A percentile compares a stretch with the other conserved stretches of the same genome.
These are phyloP conservation scores for Kwoniella shivajii DNA, from an alignment of 1,284 basidiomycete species.

Conservation along the genomic window DNA sequence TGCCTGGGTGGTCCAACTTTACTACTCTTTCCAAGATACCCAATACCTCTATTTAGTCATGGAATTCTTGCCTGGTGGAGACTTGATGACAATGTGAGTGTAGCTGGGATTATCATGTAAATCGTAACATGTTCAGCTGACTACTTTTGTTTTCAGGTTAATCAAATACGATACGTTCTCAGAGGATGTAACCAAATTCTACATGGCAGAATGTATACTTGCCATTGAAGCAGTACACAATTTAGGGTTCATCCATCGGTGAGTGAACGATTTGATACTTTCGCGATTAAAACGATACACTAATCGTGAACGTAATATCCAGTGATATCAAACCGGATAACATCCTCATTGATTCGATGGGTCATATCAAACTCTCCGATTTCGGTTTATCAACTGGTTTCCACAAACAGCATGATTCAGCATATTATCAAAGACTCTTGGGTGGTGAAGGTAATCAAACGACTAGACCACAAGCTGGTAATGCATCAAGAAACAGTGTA, in stretches of 20 bases:
- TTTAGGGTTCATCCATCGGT: slow-evolving; percentile 98
- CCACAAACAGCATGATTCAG: slow-evolving; percentile 91
- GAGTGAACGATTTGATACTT: slow-evolving; percentile 33
- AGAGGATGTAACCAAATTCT: slow-evolving; percentile 97
- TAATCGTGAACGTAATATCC: too few relatives aligned
- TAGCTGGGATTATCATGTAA: neutral
- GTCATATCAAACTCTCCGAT: slow-evolving; percentile 93
- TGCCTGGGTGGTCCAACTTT: slow-evolving; percentile 94
- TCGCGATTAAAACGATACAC: neutral
- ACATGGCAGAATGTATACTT: slow-evolving; percentile 97
- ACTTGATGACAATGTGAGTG: slow-evolving; percentile 74
- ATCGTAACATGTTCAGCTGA: neutral
- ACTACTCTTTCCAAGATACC: slow-evolving; percentile 98
- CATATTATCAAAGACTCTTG: slow-evolving; percentile 91
- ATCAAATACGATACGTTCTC: slow-evolving; percentile 99
- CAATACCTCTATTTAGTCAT: slow-evolving; percentile 96
- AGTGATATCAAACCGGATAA: slow-evolving; percentile 98
- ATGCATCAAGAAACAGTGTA: slow-evolving; percentile 75
- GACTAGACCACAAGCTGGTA: slow-evolving; percentile 11
- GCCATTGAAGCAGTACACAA: slow-evolving; percentile 98
- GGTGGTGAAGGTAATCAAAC: slow-evolving; percentile 56
- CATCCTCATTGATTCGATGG: slow-evolving; percentile 91
- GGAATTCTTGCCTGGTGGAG: slow-evolving; percentile 98
- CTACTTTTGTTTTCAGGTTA: slow-evolving; percentile 67
- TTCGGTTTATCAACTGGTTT: slow-evolving; percentile 94